Percentiles rank a stretch among this genome's conserved stretches.
phyloP scores from a whole-genome alignment of 2,329 filamentous ascomycete genomes.

The Trichophyton mentagrophytes region DNA sequence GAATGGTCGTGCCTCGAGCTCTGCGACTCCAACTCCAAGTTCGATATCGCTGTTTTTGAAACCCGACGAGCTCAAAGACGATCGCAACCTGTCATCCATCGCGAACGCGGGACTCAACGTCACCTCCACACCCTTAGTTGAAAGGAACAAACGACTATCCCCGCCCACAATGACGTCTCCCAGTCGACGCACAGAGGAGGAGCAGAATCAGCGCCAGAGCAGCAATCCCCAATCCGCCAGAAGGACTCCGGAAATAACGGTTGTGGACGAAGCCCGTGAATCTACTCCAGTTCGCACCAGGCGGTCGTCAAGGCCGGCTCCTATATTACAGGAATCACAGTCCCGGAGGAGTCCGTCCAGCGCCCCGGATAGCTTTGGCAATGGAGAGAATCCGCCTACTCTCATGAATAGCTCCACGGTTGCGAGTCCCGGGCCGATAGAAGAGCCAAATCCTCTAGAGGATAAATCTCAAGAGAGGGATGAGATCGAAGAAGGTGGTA shows the following conservation, averaged over 20 bases:
- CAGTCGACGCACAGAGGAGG: slow-evolving; percentile 23
- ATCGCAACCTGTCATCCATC: slow-evolving; percentile 29
- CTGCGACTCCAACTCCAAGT: slow-evolving; percentile 23
- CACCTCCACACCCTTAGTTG: slow-evolving; percentile 22
- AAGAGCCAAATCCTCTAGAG: slow-evolving; percentile 32
- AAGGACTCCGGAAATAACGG: not conserved
- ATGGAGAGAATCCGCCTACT: slow-evolving; percentile 39
- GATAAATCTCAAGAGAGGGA: slow-evolving; percentile 28
- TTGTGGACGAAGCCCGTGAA: slow-evolving; percentile 24
- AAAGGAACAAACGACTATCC: slow-evolving; percentile 23
- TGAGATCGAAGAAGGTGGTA: slow-evolving; percentile 28
- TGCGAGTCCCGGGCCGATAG: slow-evolving; percentile 36
- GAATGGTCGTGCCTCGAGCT: slow-evolving; percentile 20
- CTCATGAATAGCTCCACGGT: slow-evolving; percentile 39
- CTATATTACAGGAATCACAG: slow-evolving; percentile 18
- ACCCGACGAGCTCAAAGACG: slow-evolving; percentile 22
- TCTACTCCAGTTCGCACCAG: slow-evolving; percentile 9
- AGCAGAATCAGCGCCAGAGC: slow-evolving; percentile 16
- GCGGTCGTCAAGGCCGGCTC: slow-evolving; percentile 34
- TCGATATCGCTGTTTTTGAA: slow-evolving; percentile 25
- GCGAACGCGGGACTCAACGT: slow-evolving; percentile 31
- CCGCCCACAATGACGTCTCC: slow-evolving; percentile 24
- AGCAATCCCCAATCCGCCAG: not conserved
- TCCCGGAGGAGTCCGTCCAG: slow-evolving; percentile 16
- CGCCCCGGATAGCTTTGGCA: slow-evolving; percentile 33